These are phyloP conservation scores for Clarireedia hainanense DNA, from an alignment of 2,329 filamentous ascomycete species.

Conservation along the genomic window DNA sequence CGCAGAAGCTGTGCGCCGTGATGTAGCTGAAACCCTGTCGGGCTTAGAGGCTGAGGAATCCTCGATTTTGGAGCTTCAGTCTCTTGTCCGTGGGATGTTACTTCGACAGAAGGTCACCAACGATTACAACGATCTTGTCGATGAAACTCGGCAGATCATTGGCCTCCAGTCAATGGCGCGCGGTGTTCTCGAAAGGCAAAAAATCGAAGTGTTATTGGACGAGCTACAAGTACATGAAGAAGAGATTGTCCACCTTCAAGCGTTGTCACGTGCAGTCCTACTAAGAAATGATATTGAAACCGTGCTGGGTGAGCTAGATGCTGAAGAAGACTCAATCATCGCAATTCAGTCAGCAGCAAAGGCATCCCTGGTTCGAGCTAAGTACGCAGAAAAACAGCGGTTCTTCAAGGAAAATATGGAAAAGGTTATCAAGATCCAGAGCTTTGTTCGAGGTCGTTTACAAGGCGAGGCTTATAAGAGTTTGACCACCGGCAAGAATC, in stretches of 20 bases:
- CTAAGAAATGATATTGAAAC: conserved; percentile 66
- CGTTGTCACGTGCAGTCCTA: conserved; percentile 70
- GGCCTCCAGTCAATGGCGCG: conserved; percentile 60
- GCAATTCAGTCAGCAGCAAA: conserved; percentile 69
- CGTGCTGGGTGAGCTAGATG: conserved; percentile 69
- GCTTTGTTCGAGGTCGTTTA: conserved; percentile 87
- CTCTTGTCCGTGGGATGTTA: conserved; percentile 53
- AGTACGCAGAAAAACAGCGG: conserved; percentile 76
- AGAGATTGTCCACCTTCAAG: conserved; percentile 64
- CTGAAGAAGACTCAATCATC: conserved; percentile 68
- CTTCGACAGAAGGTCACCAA: conserved; percentile 42
- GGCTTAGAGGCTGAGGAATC: conserved; percentile 39
- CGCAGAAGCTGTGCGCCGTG: conserved; percentile 45
- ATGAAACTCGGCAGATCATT: conserved; percentile 47
- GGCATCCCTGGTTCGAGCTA: conserved; percentile 63
- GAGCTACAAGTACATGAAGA: conserved; percentile 62
- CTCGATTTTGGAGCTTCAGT: conserved; percentile 47
- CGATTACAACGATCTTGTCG: conserved; percentile 48
- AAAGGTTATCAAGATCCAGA: conserved; percentile 97
- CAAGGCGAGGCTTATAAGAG: conserved; percentile 98
- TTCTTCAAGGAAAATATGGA: conserved; percentile 97
- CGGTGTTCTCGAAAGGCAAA: conserved; percentile 55
- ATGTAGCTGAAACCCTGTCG: conserved; percentile 41
- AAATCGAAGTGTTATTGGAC: conserved; percentile 55
- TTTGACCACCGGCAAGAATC: conserved; percentile 90